These are phyloP conservation scores for Dovyalis caffra DNA, from an alignment of 345 rosid species.

Conservation along the genomic window DNA sequence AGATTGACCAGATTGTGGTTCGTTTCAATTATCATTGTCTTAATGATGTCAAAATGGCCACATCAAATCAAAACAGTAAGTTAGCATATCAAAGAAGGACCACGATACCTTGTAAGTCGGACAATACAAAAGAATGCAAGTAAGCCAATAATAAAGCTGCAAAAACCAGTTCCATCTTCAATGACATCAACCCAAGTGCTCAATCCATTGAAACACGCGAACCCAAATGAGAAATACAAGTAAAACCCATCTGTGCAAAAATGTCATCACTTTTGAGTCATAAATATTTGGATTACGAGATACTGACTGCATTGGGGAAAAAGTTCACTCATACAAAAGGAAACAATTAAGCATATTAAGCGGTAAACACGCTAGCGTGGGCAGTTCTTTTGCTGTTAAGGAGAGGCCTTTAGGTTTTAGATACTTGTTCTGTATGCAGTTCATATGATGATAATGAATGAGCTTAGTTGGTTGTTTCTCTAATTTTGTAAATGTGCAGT, in stretches of 20 bases:
- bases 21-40: neutral
- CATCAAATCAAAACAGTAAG: neutral
- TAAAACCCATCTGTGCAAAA: constrained; percentile 17
- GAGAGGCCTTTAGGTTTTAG: neutral
- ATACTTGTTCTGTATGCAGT: neutral
- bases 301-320: neutral
- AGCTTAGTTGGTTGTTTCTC: neutral
- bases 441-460: neutral
- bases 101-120: constrained; percentile 75
- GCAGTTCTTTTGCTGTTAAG: neutral
- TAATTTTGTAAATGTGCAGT: too few species aligned
- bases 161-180: constrained; percentile 56
- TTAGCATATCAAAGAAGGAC: neutral
- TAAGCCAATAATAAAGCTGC: constrained; percentile 42
- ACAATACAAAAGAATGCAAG: constrained; percentile 47
- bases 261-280: neutral
- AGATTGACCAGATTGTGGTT: constrained; percentile 2
- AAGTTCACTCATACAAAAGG: neutral
- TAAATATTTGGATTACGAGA: neutral
- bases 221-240: constrained; percentile 1
- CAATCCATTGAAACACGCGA: constrained; percentile 3
- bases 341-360: neutral
- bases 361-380: neutral
- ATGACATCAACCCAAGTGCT: constrained; percentile 32
- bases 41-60: neutral